Evolutionary conservation across 108 stramenopile species (phyloP).

Genomic region (Conticribra weissflogii): DNA sequence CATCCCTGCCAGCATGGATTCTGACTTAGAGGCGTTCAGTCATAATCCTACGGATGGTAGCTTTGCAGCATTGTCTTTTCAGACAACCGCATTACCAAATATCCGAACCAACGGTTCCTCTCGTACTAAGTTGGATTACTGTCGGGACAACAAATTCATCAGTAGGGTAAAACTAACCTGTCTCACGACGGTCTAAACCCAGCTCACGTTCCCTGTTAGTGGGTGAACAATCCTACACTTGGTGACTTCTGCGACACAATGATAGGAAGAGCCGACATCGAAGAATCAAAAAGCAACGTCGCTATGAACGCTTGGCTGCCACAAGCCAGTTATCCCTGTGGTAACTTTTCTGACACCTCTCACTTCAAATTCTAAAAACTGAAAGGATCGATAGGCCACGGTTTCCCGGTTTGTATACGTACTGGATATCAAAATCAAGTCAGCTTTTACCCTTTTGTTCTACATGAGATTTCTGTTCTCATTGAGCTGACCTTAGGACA

Average conservation of each 20-base stretch:
- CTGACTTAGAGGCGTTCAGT: constrained; percentile 96
- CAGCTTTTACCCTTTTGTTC: constrained; percentile 94
- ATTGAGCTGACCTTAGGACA: constrained; percentile 97
- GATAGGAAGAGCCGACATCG: too few relatives aligned
- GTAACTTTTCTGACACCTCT: constrained; percentile 99
- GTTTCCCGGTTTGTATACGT: constrained; percentile 95
- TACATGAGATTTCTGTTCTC: constrained; percentile 95
- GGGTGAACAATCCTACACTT: constrained; percentile 98
- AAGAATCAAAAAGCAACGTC: too few relatives aligned
- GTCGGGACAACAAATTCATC: constrained; percentile 79
- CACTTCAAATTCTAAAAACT: constrained; percentile 93
- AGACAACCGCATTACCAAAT: constrained; percentile 93
- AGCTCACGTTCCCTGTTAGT: constrained; percentile 96
- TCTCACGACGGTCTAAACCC: constrained; percentile 99
- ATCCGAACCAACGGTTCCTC: constrained; percentile 98
- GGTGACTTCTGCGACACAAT: too few relatives aligned
- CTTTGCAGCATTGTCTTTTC: constrained; percentile 92
- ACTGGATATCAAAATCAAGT: constrained; percentile 97
- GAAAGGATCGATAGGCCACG: constrained; percentile 97
- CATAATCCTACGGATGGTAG: constrained; percentile 94
- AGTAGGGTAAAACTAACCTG: constrained; percentile 41
- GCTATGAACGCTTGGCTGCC: constrained; percentile 90
- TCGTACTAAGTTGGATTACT: constrained; percentile 99
- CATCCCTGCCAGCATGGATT: constrained; percentile 93
- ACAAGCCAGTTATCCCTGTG: constrained; percentile 98